Base-by-base conservation (phyloP, 202 grass and related monocot genomes). In the Dendrocalamus latiflorus region DNA sequence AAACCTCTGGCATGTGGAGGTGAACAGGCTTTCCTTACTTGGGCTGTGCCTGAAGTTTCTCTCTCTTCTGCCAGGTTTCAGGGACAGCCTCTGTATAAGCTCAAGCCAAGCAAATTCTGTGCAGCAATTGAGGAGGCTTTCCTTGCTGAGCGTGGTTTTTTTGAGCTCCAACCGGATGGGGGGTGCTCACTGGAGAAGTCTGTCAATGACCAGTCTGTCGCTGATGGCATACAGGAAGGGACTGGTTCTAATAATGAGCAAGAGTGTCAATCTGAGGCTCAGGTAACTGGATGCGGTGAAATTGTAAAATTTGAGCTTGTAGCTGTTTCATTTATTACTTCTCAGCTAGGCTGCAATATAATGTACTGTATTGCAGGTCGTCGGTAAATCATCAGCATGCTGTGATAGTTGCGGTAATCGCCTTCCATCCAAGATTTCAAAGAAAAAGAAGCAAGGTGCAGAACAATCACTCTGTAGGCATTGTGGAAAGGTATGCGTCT, bases 71-170 rank as follows among this genome's bases (percentile, higher is more conserved):
- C 36, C 80, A 97, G 87, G 74, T 99, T 94, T 84, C 95, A 95
- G 84, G 93, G 87, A 30, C 91, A 99, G 55, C 71, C 86, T 70
- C 70, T 90, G 28, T 86, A 91, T 75, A 96, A 92, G 85, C 76
- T 79, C 66, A 94, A 82, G 69, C 60, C 90, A 17, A 90, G 80
- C 66, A 96, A 82, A 77, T 96, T 96, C 75, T 34, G 76, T 66
- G 75, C 81, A 73, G 91, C 96, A 59, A 93, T 99, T 21, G 96
- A 99, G 59, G 96, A 99, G 65, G 96, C 91, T 72, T 99, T 99
- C 50, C 80, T 96, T 65, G 91, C 93, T 24, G 89, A 96, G 69
- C 81, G 77, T 39, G 96, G 91, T 0, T 90, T 92, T 76, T 91
- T 91, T 28, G 77, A 90, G 64, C 71, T 90, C 14, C 80, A 90